Base-by-base conservation (phyloP, 176 grass and related monocot species). In the Tuctoria greenei region DNA sequence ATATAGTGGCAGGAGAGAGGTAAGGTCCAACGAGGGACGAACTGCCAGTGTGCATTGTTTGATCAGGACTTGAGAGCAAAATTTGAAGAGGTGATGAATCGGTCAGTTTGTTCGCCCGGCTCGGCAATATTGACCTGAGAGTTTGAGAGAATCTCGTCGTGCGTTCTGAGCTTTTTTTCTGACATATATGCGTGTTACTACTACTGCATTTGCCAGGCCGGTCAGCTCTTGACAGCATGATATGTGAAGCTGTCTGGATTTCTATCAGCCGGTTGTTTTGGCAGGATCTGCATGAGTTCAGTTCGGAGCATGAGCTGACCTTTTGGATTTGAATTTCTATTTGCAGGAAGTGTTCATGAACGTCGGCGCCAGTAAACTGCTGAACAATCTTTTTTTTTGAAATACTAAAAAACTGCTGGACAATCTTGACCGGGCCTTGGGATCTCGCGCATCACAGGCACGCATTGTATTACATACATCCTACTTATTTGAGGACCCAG, bases 51-150 rank as follows among this genome's bases (percentile, higher is more conserved):
- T 61, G 73, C 56, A 36, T 47, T 31, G 26, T 63, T 62, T 63
- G 24, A 62, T 60, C 72, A 46, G 10, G 57, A 61, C 43, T 35
- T 44, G 20, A 64, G 26, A 41, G 7, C 21, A 46, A 28, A 43
- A 1, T 59, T 27, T n/a, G 73, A 47, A 36, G 6, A n/a, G 17
- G 35, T 3, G 74, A 35, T 23, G 59, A 64, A 66, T 66, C 20
- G 61, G 74, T 77, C 74, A 77, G 45, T 77, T 3, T 64, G 43
- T 49, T n/a, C 36, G 31, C 14, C 43, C 52, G 44, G 61, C 44
- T 37, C 44, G 61, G n/a, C 74, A 66, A 31, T 18, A 38, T 52
- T 77, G 74, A 77, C 55, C 61, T 63, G 8, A 35, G 27, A 52
- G 17, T 71, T 37, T 25, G 54, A 57, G 21, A 57, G n/a, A 57